Evolutionary conservation across 441 rosid genomes (phyloP), one percentile per base, ranked within the genome.

Genomic region (Pelargonium citronellum): DNA sequence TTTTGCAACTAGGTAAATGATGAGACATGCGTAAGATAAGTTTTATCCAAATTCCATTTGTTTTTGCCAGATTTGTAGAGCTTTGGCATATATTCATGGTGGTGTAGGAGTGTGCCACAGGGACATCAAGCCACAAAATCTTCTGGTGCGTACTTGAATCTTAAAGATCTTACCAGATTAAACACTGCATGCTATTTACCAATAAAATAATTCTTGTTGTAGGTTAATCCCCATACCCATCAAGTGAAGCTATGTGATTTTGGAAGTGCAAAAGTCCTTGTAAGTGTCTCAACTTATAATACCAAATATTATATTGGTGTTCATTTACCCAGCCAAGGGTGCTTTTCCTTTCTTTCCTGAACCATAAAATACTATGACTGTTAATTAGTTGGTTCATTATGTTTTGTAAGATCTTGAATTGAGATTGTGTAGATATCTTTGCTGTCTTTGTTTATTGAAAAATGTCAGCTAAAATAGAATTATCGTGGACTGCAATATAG

Each of bases 251-350:
- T 91, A 13, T 91, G 97, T 63, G 97, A 91, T 79, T 91, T 90
- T 72, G 97, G 97, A 43, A 91, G 97, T 72, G 97, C 97, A 72
- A 91, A 91, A 87, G 90, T 83, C 86, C 80, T 91, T 92, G 97
- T 91, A 89, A 74, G 44, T 46, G 19, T 55, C 47, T 27, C 11
- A 22, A 77, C 24, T 67, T 4, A 17, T 41, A 43, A 66, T 58
- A 69, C 64, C 69, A 47, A 70, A n/a, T 62, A 5, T 49, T 17
- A 20, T 13, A 43, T 6, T 17, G 61, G 61, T 17, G 19, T 15
- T 20, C 61, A 55, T 55, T 55, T 55, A 55, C 20, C 15, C 22
- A 16, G 22, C 24, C 61, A 53, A 20, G 7, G 22, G 17, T 53
- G 60, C 7, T 53, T 53, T 53, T 51, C 17, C 60, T 53, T 53